These are phyloP conservation scores for Hypomontagnella submonticulosa DNA, from an alignment of 495 filamentous ascomycete species.

Conservation along the genomic window DNA sequence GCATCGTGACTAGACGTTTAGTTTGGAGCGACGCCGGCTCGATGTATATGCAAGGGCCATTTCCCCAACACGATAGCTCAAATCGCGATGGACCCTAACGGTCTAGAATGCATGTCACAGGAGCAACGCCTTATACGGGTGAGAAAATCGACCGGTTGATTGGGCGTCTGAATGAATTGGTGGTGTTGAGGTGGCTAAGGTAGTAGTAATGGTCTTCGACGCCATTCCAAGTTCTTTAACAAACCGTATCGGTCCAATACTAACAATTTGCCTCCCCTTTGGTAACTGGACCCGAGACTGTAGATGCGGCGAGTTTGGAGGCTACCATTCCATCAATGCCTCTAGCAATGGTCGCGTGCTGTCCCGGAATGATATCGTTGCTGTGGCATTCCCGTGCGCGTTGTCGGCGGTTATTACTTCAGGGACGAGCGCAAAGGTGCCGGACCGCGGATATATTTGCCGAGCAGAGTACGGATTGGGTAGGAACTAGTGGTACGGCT, in stretches of 20 bases:
- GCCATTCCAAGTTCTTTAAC: slow-evolving; percentile 17
- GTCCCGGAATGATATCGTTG: neutral
- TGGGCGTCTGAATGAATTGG: slow-evolving; percentile 27
- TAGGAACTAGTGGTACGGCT: slow-evolving; percentile 13
- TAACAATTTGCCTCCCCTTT: neutral
- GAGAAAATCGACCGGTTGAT: slow-evolving; percentile 10
- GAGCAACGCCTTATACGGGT: slow-evolving; percentile 18
- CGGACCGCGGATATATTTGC: slow-evolving; percentile 33
- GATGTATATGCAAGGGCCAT: slow-evolving; percentile 15
- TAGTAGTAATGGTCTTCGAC: slow-evolving; percentile 25
- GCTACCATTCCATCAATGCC: slow-evolving; percentile 7
- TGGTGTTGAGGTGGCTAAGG: slow-evolving; percentile 19
- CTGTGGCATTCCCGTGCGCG: slow-evolving; percentile 12
- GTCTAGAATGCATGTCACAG: slow-evolving; percentile 19
- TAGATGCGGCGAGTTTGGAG: slow-evolving; percentile 3
- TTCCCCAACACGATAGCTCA: slow-evolving; percentile 15
- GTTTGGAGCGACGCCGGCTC: slow-evolving; percentile 22
- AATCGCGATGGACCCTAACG: slow-evolving; percentile 21
- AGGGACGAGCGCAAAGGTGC: slow-evolving; percentile 2
- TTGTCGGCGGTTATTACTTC: slow-evolving; percentile 22
- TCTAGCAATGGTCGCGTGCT: neutral
- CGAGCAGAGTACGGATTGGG: slow-evolving; percentile 11
- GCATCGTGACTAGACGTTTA: slow-evolving; percentile 31
- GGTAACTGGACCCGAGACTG: neutral
- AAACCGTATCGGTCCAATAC: slow-evolving; percentile 22